phyloP scores from a whole-genome alignment of 306 rosid species.

The Lotus japonicus region DNA sequence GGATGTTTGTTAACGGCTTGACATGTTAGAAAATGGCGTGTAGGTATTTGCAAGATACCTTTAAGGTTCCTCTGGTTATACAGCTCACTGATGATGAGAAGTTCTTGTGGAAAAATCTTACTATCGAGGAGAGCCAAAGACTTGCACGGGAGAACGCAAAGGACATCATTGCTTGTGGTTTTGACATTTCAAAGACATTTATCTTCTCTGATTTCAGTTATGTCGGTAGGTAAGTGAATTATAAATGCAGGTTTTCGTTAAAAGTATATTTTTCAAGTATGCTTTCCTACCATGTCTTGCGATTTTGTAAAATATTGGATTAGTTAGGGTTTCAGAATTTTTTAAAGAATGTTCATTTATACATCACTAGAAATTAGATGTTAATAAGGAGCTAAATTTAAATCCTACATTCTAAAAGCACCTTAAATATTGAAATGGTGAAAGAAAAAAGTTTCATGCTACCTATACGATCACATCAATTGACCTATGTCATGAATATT shows the following conservation, averaged over 20 bases:
- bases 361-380: neutral
- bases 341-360: neutral
- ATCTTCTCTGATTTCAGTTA: slow-evolving; percentile 73
- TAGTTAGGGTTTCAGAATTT: neutral
- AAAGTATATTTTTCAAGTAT: neutral
- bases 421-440: neutral
- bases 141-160: slow-evolving; percentile 90
- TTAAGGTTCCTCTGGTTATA: slow-evolving; percentile 91
- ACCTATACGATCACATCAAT: neutral
- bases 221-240: slow-evolving; percentile 72
- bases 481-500: neutral
- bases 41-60: slow-evolving; percentile 93
- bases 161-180: slow-evolving; percentile 97
- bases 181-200: slow-evolving; percentile 77
- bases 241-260: neutral
- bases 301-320: neutral
- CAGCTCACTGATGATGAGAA: slow-evolving; percentile 96
- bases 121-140: slow-evolving; percentile 71
- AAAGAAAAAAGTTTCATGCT: neutral
- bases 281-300: neutral
- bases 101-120: slow-evolving; percentile 80
- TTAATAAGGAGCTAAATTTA: neutral
- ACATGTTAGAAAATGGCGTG: neutral
- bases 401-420: neutral
- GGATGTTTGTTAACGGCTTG: slow-evolving; percentile 15